Evolutionary conservation across 129 eudicot species (phyloP).

Genomic region (Lactuca sativa): DNA sequence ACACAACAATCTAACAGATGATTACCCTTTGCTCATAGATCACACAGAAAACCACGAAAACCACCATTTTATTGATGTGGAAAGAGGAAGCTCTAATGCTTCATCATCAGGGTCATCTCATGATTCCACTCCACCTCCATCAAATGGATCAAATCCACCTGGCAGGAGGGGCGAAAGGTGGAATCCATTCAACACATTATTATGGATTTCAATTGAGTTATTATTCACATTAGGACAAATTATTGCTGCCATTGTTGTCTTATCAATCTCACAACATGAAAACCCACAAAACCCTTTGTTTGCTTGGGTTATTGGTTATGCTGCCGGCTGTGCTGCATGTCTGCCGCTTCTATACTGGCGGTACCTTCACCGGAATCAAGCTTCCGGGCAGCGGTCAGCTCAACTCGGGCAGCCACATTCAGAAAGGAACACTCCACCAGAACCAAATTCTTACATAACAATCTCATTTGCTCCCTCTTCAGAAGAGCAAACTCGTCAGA

Average conservation of each 20-base stretch:
- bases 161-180: constrained; percentile 42
- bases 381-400: constrained; percentile 35
- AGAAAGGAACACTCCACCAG: constrained; percentile 33
- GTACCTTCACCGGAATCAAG: constrained; percentile 48
- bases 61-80: constrained; percentile 46
- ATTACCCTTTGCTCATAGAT: constrained; percentile 53
- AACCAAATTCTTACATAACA: constrained; percentile 54
- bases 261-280: constrained; percentile 50
- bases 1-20: constrained; percentile 42
- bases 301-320: constrained; percentile 75
- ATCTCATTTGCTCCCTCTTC: constrained; percentile 49
- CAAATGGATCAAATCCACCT: constrained; percentile 30
- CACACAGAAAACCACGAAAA: constrained; percentile 41
- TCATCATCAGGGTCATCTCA: constrained; percentile 33
- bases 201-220: constrained; percentile 59
- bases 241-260: constrained; percentile 50
- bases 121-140: constrained; percentile 31
- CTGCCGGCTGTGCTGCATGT: constrained; percentile 49
- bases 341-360: constrained; percentile 71
- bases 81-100: constrained; percentile 39
- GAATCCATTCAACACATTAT: constrained; percentile 57
- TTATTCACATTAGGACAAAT: constrained; percentile 54
- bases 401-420: constrained; percentile 39
- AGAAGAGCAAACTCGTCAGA: constrained; percentile 43
- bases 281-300: constrained; percentile 62